Evolutionary conservation across 1,284 basidiomycete species (phyloP), one percentile per base, ranked within the genome.

Genomic region (Neolentinus lepideus): DNA sequence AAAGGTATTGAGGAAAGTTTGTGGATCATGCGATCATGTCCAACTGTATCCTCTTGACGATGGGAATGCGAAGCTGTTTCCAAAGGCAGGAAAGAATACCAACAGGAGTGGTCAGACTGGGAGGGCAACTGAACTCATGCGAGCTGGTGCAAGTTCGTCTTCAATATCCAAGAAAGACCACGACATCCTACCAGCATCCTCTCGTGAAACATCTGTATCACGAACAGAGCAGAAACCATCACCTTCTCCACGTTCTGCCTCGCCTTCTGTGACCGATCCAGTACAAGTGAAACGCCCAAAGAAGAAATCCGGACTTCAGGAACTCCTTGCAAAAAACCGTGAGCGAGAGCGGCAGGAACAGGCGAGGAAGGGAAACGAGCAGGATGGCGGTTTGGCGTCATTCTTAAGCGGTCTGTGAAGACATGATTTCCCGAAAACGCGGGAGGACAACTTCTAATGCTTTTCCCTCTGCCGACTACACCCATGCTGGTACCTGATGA

Each of bases 311-410:
- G 76, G 75, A 8, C 64, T 90, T 48, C 84, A 82, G 64, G 76
- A 79, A 43, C 76, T 90, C 71, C 71, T 90, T 36, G 75, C 76
- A 33, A 78, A 77, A 35, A 85, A 84, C 61, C 78, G 79, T 57
- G 74, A 76, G 61, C 78, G 79, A 58, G 74, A 76, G 61, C 73
- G 77, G 59, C 74, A 76, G 58, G 69, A 71, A 61, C 66, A 67
- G 67, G 71, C 64, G 67, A 66, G 67, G 63, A 64, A 65, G 57
- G 57, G n/a, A 59, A 59, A 35, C 59, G 58, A 27, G 55, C 62
- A 65, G 54, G 59, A 60, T 54, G 54, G 64, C n/a, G n/a, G n/a
- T 66, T 67, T 27, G 74, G 75, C 81, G 8, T 76, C 79, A 50
- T 88, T 89, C 67, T 66, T 88, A 58, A 74, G 70, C 60, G 69